These are phyloP conservation scores for Curvularia sp. DNA, from an alignment of 2,329 filamentous ascomycete species.

Conservation along the genomic window DNA sequence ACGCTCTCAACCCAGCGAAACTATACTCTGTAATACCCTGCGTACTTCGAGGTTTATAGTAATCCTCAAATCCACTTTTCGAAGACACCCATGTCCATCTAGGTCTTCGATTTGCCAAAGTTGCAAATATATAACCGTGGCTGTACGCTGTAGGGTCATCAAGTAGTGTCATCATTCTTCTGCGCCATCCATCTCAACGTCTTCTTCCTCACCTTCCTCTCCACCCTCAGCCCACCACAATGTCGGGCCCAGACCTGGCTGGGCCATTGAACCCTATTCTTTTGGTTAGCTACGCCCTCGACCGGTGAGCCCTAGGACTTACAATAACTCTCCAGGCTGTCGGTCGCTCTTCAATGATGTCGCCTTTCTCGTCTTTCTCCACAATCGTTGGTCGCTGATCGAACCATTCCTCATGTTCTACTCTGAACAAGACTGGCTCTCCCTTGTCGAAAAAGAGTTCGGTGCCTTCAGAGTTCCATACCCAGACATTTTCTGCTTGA, in stretches of 20 bases:
- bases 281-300: slow-evolving; percentile 14
- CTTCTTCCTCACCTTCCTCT: slow-evolving; percentile 37
- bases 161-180: slow-evolving; percentile 22
- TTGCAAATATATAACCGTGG: background rate
- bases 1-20: background rate
- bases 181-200: slow-evolving; percentile 38
- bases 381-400: slow-evolving; percentile 85
- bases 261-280: slow-evolving; percentile 55
- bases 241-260: slow-evolving; percentile 56
- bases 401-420: slow-evolving; percentile 88
- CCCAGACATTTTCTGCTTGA: slow-evolving; percentile 78
- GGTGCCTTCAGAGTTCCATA: slow-evolving; percentile 77
- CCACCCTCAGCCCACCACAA: slow-evolving; percentile 55
- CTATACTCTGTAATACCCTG: background rate
- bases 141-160: too few relatives aligned
- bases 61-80: background rate
- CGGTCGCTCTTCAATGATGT: slow-evolving; percentile 66
- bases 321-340: slow-evolving; percentile 73
- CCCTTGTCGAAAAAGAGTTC: slow-evolving; percentile 87
- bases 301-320: slow-evolving; percentile 19
- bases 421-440: slow-evolving; percentile 84
- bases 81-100: background rate
- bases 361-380: slow-evolving; percentile 69
- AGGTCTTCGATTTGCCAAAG: background rate
- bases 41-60: background rate